Base-by-base conservation (phyloP, 208 protist genomes). In the Trypanosomatidae sp. region DNA sequence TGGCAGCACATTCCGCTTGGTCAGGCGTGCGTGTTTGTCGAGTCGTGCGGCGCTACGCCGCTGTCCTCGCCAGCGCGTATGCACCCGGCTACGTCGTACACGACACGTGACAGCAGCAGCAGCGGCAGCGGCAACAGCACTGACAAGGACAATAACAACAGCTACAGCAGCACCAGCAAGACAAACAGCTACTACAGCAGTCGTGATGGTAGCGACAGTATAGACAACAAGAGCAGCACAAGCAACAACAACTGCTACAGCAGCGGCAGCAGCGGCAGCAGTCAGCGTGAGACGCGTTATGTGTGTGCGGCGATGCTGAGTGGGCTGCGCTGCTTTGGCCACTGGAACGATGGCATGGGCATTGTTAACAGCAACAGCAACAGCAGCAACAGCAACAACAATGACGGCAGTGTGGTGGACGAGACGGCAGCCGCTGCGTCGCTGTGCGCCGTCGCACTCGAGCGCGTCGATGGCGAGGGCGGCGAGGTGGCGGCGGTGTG, bases 1-100 rank as follows among this genome's bases (percentile, higher is more conserved):
- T 92, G 83, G 79, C 76, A 92, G 55, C 53, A 77, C 20, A 59
- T 92, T 4, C 83, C 83, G 4, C 40, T 71, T 1, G 83, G 83
- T 1, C 69, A 88, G 49, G 66, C 69, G 0, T 45, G 63, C 10
- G 78, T 92, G 21, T 87, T 88, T 44, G 59, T 48, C 16, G 53
- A 38, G 6, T 13, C 35, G 2, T n/a, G n/a, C n/a, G n/a, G n/a
- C n/a, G n/a, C n/a, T n/a, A n/a, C n/a, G n/a, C n/a, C n/a, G n/a
- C n/a, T n/a, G n/a, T n/a, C n/a, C n/a, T n/a, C n/a, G n/a, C n/a
- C n/a, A n/a, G n/a, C n/a, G n/a, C n/a, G n/a, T n/a, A 35, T 35
- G n/a, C 11, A 11, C 30, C n/a, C n/a, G 11, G 11, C 30, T 15
- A 35, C 11, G 11, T 15, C 11, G n/a, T 35, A 35, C 11, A 35